phyloP scores from a whole-genome alignment of 805 yeast genomes.

The Ogataea nonfermentans region DNA sequence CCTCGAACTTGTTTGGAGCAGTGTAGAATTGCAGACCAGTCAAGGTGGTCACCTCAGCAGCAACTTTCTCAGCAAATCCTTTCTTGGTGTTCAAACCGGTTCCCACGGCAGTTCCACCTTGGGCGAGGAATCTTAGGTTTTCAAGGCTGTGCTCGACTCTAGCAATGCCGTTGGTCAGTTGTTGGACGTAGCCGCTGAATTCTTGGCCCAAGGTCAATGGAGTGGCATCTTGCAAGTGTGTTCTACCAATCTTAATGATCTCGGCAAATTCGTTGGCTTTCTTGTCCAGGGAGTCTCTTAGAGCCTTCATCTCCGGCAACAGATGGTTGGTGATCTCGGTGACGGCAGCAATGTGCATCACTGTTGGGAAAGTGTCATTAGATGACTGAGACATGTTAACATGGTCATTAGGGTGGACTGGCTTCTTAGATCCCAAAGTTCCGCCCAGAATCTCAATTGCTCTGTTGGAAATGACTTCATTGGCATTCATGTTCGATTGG shows the following conservation, averaged over 20 bases:
- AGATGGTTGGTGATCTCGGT: conserved; percentile 74
- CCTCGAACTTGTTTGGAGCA: conserved; percentile 99
- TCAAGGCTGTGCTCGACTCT: conserved; percentile 79
- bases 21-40: conserved; percentile 89
- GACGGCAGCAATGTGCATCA: conserved; percentile 99
- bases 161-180: conserved; percentile 83
- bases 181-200: conserved; percentile 94
- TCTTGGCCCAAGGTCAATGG: conserved; percentile 98
- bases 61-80: conserved; percentile 87
- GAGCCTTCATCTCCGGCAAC: conserved; percentile 74
- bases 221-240: conserved; percentile 98
- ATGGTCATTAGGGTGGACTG: conserved; percentile 98
- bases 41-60: conserved; percentile 77
- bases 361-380: conserved; percentile 98
- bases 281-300: conserved; percentile 73
- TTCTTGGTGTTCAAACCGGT: conserved; percentile 93
- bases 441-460: conserved; percentile 97
- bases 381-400: conserved; percentile 98
- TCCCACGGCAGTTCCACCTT: conserved; percentile 99
- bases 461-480: conserved; percentile 97
- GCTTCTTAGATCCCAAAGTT: conserved; percentile 82
- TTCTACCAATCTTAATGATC: conserved; percentile 98
- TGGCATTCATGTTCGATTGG: conserved; percentile 98
- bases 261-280: conserved; percentile 81
- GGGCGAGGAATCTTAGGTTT: conserved; percentile 81